Evolutionary conservation across 306 rosid genomes (phyloP).

Genomic region (Elaeagnus macrophylla): DNA sequence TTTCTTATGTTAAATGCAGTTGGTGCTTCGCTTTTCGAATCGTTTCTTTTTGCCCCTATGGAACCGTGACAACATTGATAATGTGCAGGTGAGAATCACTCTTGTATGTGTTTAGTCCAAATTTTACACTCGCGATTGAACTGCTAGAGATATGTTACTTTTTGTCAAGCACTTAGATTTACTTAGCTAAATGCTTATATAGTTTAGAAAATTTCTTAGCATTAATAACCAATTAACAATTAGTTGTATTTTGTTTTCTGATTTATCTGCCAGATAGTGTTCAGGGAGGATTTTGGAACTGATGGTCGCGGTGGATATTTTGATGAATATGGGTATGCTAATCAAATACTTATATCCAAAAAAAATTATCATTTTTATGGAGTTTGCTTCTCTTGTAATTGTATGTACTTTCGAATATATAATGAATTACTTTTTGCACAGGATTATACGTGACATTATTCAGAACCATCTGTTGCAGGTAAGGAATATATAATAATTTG

Average conservation of each 20-base stretch:
- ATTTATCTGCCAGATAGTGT: conserved; percentile 65
- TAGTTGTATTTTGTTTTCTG: neutral
- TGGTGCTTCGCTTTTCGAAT: conserved; percentile 97
- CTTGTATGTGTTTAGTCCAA: neutral
- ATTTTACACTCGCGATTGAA: neutral
- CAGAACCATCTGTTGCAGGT: conserved; percentile 97
- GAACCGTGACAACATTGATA: conserved; percentile 94
- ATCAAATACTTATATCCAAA: neutral
- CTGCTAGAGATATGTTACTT: too few species aligned
- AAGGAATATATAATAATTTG: conserved; percentile 23
- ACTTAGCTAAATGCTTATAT: too few species aligned
- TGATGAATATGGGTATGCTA: conserved; percentile 85
- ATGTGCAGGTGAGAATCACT: conserved; percentile 68
- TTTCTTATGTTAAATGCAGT: conserved; percentile 40
- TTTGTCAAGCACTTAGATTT: too few species aligned
- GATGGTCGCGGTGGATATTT: conserved; percentile 99
- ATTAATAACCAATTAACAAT: too few species aligned
- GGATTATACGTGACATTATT: conserved; percentile 93
- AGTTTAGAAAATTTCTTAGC: too few species aligned
- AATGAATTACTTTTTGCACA: conserved; percentile 25
- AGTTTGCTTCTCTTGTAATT: too few species aligned
- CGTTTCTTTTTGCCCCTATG: conserved; percentile 86
- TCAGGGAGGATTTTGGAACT: conserved; percentile 96
- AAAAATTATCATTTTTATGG: too few species aligned
- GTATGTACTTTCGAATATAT: conserved; percentile 10